Percentiles rank a stretch among this genome's conserved stretches.
Evolutionary conservation across 192 early-diverging fungal genomes (phyloP).

Genomic region (Bifiguratus adelaidae): DNA sequence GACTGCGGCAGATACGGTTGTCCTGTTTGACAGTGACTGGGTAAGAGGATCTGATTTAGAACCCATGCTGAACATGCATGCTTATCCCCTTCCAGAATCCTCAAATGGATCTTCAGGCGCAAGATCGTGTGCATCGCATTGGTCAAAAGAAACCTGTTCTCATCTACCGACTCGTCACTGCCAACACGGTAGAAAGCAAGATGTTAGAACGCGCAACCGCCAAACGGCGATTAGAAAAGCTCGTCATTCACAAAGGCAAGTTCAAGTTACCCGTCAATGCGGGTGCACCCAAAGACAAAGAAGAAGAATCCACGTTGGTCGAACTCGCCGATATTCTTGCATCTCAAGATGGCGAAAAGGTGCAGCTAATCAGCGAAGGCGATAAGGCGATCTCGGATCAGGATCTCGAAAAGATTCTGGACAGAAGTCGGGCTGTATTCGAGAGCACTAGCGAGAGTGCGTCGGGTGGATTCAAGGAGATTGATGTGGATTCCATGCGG

Average conservation of each 20-base stretch:
- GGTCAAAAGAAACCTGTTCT: conserved; percentile 89
- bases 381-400: conserved; percentile 46
- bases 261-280: conserved; percentile 47
- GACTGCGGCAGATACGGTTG: conserved; percentile 91
- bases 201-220: conserved; percentile 72
- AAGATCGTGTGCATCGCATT: conserved; percentile 94
- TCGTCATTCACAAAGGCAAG: conserved; percentile 84
- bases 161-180: conserved; percentile 80
- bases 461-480: conserved; percentile 29
- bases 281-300: conserved; percentile 13
- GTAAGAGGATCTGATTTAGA: conserved; percentile 20
- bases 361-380: conserved; percentile 40
- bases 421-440: conserved; percentile 37
- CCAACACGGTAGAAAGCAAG: conserved; percentile 74
- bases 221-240: conserved; percentile 84
- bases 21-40: conserved; percentile 96
- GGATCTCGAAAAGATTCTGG: conserved; percentile 40
- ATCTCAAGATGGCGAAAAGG: conserved; percentile 59
- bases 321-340: conserved; percentile 69
- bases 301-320: conserved; percentile 25
- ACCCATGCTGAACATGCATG: neutral
- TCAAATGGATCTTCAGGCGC: conserved; percentile 96
- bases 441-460: conserved; percentile 10
- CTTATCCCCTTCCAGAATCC: conserved; percentile 57
- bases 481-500: conserved; percentile 22